Base-by-base conservation (phyloP, 1,284 basidiomycete species). In the Athelia psychrophila region DNA sequence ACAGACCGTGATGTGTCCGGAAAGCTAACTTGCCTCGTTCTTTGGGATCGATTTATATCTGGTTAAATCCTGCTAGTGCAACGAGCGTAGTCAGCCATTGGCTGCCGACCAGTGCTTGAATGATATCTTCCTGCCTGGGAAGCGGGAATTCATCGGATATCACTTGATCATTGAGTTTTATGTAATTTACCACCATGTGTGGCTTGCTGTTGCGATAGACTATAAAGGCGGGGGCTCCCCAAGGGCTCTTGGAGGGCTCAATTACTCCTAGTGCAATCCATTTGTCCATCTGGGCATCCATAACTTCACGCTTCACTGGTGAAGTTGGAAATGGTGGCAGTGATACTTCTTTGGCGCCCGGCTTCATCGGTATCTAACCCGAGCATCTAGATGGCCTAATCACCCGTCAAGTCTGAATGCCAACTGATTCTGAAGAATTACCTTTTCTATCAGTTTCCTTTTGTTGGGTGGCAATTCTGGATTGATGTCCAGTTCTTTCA, bases 111-210 rank as follows among this genome's bases (percentile, higher is more conserved):
- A 76, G 55, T 0, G 65, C 55, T 32, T 66, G 62, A 0, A 76
- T 40, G 23, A 76, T 75, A 24, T 74, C 71, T 3, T 59, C 54
- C 48, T 73, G 70, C 25, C 63, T 49, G 0, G 74, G 73, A 16
- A 77, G 59, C 0, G 72, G 74, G 53, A 71, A 76, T 54, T 75
- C 68, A 53, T 76, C 72, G 0, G 68, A 62, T 0, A 72, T 64
- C 12, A 64, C 67, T 2, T 60, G 44, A 1, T 52, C 60, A 52
- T 73, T 73, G 1, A 72, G 59, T 38, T 63, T 61, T 1, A 67
- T 48, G 47, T 71, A 72, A 54, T 73, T 66, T 9, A 70, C 60
- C 6, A 18, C 38, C 38, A 42, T 42, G 6, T 16, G 6, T 6
- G 38, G 38, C n/a, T 67, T 68, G 3, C 54, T 53, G 24, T 66